Percentiles rank a stretch among this genome's conserved stretches.
Evolutionary conservation across 352 stramenopile genomes (phyloP).

Genomic region (Phytophthora sojae): DNA sequence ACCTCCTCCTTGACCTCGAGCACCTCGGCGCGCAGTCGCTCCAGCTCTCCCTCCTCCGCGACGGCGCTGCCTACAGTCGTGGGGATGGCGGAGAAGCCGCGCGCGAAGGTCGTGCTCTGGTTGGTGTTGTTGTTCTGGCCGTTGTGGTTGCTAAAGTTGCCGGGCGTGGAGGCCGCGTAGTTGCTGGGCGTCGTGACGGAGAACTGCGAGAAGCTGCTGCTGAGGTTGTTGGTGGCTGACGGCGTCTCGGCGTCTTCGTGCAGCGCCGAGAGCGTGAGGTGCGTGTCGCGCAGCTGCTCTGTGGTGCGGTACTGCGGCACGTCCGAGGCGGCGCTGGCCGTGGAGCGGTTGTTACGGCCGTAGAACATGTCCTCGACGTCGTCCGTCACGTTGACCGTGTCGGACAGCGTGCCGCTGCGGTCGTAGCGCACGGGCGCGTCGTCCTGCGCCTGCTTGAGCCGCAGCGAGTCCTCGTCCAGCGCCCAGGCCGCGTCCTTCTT

Average conservation of each 20-base stretch:
- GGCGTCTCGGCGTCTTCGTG: constrained; percentile 63
- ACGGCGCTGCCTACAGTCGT: background rate
- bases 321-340: constrained; percentile 6
- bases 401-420: constrained; percentile 44
- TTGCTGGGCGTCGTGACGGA: constrained; percentile 34
- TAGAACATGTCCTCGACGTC: constrained; percentile 82
- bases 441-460: constrained; percentile 53
- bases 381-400: constrained; percentile 57
- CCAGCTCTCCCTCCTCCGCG: constrained; percentile 29
- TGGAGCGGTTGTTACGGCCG: constrained; percentile 30
- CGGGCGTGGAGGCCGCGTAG: constrained; percentile 30
- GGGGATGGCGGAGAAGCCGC: constrained; percentile 19
- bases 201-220: constrained; percentile 46
- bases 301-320: constrained; percentile 61
- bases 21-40: constrained; percentile 63
- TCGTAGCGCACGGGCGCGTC: constrained; percentile 38
- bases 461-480: constrained; percentile 50
- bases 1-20: constrained; percentile 74
- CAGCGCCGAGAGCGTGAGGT: constrained; percentile 52
- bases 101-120: constrained; percentile 9
- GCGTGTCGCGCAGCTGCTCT: constrained; percentile 51
- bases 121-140: background rate
- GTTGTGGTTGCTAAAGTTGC: constrained; percentile 7
- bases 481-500: constrained; percentile 41
- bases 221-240: constrained; percentile 46